Base-by-base conservation (phyloP, 2,329 filamentous ascomycete species). In the Monilinia fructicola region DNA sequence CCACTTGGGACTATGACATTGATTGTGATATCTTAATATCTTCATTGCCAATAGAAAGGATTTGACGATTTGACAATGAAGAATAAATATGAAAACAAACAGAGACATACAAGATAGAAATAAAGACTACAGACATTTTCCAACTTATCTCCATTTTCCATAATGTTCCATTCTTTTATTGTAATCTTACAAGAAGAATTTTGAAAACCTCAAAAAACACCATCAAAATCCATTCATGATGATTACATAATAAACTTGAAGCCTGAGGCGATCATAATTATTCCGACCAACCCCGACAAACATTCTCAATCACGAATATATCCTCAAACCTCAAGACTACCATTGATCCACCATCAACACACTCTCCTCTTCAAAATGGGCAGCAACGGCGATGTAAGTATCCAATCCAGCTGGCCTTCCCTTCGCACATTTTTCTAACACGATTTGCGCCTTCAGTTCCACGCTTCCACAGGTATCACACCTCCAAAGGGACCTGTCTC, bases 401-500 rank as follows among this genome's bases (percentile, higher is more conserved):
- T 38, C 16, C 40, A 4, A 11, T 66, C 5, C 35, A 11, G 4
- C 23, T 28, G 31, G 31, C 23, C n/a, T 12, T 3, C 6, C 4
- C 38, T 18, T 23, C 21, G 18, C 31, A 26, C 35, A 66, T 9
- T 44, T n/a, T 23, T 7, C 55, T 66, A 16, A 66, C 26, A 18
- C 16, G 11, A 23, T 54, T 56, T 48, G 53, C 52, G 55, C 40
- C 31, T n/a, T 35, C 65, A 74, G 71, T 67, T 66, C 64, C 65
- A 71, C 46, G 50, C 54, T 38, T 69, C 69, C 35, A 69, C 71
- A 42, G 71, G 72, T 69, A 53, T 70, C 42, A 67, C 64, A 62
- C 69, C 69, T 16, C 42, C 48, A 9, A 71, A 67, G 35, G 48
- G 56, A 26, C 65, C 38, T 16, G 53, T 63, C 21, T 54, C 46